Evolutionary conservation across 1,284 basidiomycete genomes (phyloP), one percentile per base, ranked within the genome.

Genomic region (Cryptococcus maquisensis): DNA sequence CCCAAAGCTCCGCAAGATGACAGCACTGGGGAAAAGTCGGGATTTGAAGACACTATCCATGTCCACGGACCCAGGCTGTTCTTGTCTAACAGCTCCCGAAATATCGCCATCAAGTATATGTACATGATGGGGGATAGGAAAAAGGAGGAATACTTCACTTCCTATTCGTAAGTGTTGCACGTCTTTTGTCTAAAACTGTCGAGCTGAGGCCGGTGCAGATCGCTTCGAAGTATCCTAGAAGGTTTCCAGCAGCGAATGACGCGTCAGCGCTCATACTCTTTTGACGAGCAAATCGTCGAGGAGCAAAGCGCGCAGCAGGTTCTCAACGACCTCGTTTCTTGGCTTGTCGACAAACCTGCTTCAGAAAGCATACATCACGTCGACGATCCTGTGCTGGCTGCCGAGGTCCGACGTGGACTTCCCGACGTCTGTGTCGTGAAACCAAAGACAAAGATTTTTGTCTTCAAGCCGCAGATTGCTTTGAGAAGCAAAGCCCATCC

Each of bases 391-490:
- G 52, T 64, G n/a, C 38, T 52, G 10, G 56, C 61, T 23, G 46
- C 36, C 2, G 23, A 39, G 9, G 37, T 42, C 13, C 59, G 24
- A 26, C 51, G 62, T 12, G 74, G 72, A 9, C 42, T 77, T 3
- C 70, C 73, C 0, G 35, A 54, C 2, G 73, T 74, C 3, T 80
- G 76, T 55, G 61, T 66, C 0, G 70, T 80, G 41, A 73, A 77
- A 52, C 77, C 88, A 60, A 85, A 85, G 54, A 85, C 90, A 68
- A 87, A 89, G 64, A 87, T 89, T 64, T 79, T 95, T 23, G 81
- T 98, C 16, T 78, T 96, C 55, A 94, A 94, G 68, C 94, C 95
- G 16, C 95, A 98, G 73, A 82, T 98, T 47, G 85, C 94, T 3
- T 77, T 98, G 26, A 81, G 83, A 37, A 88, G 85, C 62, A 83